Conservation (phyloP, 305 asterid genomes). For the Euphrasia arctica region DNA sequence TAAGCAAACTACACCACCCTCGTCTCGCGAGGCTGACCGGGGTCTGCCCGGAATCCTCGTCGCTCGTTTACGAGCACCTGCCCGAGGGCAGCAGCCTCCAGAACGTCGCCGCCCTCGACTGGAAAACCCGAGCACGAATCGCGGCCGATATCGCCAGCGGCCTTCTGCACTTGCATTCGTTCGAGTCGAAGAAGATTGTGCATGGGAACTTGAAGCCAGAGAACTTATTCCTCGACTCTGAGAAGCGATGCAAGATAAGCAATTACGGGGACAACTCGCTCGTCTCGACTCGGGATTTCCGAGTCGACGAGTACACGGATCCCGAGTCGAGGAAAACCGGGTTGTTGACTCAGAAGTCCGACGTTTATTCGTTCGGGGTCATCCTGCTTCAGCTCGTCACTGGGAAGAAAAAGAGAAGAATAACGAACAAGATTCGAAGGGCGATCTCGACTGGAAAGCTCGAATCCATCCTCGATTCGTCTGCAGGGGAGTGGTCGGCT, state of each 20-base stretch:
- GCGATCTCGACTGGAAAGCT: conserved; percentile 41
- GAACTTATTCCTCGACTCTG: conserved; percentile 59
- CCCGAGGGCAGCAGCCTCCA: conserved; percentile 64
- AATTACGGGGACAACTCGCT: conserved; percentile 57
- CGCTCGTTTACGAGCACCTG: conserved; percentile 66
- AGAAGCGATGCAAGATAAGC: conserved; percentile 55
- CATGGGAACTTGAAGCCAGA: conserved; percentile 77
- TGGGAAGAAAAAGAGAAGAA: conserved; percentile 45
- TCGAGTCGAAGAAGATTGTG: conserved; percentile 34
- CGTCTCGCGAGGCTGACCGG: conserved; percentile 63
- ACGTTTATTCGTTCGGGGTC: conserved; percentile 66
- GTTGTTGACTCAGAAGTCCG: conserved; percentile 50
- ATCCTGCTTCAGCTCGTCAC: conserved; percentile 70
- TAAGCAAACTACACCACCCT: conserved; percentile 57
- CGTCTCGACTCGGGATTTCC: conserved; percentile 41
- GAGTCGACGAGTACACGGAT: conserved; percentile 53
- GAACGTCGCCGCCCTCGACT: conserved; percentile 42
- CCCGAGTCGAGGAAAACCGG: conserved; percentile 70
- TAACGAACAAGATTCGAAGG: conserved; percentile 47
- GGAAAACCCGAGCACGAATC: conserved; percentile 62
- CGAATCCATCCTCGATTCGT: conserved; percentile 51
- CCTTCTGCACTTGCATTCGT: conserved; percentile 62
- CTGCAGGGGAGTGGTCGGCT: conserved; percentile 76
- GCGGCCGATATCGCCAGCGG: conserved; percentile 61
- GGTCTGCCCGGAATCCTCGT: conserved; percentile 59